Evolutionary conservation across 192 early-diverging fungal genomes (phyloP).

Genomic region (Umbelopsis sp.): DNA sequence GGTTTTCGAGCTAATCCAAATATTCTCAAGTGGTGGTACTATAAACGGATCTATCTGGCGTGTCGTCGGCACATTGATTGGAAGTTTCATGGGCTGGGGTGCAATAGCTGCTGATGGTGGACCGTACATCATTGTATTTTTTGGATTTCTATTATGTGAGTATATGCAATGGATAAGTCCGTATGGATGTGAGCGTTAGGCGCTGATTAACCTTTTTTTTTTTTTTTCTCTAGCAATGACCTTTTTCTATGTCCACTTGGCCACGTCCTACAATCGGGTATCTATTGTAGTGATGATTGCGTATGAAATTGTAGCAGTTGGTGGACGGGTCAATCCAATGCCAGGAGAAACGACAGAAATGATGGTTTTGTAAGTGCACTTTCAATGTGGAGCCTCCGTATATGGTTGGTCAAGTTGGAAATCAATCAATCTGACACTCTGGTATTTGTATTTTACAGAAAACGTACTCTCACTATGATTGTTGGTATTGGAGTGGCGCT

Average conservation of each 20-base stretch:
- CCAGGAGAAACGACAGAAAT: slow-evolving; percentile 26
- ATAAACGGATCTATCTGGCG: slow-evolving; percentile 45
- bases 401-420: background rate
- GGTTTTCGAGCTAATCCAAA: background rate
- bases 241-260: slow-evolving; percentile 38
- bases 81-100: slow-evolving; percentile 41
- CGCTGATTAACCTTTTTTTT: too few species aligned
- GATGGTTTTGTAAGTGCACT: slow-evolving; percentile 33
- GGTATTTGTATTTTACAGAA: slow-evolving; percentile 26
- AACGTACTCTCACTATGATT: slow-evolving; percentile 56
- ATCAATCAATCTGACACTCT: background rate
- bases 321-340: slow-evolving; percentile 25
- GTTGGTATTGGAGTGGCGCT: slow-evolving; percentile 63
- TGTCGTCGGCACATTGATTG: slow-evolving; percentile 48
- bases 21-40: slow-evolving; percentile 45
- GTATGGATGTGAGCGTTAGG: background rate
- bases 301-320: slow-evolving; percentile 35
- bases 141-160: slow-evolving; percentile 37
- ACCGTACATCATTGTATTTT: slow-evolving; percentile 33
- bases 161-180: background rate
- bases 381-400: background rate
- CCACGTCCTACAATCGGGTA: slow-evolving; percentile 36
- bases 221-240: slow-evolving; percentile 20
- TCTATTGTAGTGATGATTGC: slow-evolving; percentile 34
- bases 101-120: slow-evolving; percentile 28